A percentile compares a stretch with the other conserved stretches of the same genome.
phyloP scores from a whole-genome alignment of 2,329 filamentous ascomycete species.

The Pseudogymnoascus sp. region DNA sequence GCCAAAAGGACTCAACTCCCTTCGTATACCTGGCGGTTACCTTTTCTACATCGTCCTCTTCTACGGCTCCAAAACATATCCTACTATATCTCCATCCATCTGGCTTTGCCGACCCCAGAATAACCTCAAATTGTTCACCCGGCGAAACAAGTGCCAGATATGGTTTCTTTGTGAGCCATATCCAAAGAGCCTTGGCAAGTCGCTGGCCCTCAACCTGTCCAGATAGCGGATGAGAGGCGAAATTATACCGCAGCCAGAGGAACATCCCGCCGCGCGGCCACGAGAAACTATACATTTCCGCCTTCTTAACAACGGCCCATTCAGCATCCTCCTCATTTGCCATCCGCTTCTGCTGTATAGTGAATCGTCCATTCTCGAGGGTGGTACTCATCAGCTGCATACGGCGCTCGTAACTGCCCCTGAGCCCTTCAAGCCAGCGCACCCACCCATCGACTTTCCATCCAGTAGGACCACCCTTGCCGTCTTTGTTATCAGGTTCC shows the following conservation, averaged over 20 bases:
- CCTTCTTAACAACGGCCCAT: conserved; percentile 71
- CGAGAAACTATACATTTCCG: conserved; percentile 64
- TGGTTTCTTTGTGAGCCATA: conserved; percentile 61
- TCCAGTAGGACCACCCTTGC: conserved; percentile 42
- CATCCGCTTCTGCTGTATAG: conserved; percentile 54
- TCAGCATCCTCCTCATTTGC: conserved; percentile 49
- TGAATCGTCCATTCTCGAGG: conserved; percentile 60
- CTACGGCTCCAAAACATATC: conserved; percentile 78
- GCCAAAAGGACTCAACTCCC: conserved; percentile 69
- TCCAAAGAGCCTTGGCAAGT: conserved; percentile 60
- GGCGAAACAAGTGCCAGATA: conserved; percentile 63
- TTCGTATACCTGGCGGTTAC: conserved; percentile 58
- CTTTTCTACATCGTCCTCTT: conserved; percentile 58
- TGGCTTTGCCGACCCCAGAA: conserved; percentile 46
- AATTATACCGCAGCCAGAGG: conserved; percentile 68
- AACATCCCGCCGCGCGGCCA: conserved; percentile 91
- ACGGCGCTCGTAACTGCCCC: conserved; percentile 74
- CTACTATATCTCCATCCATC: conserved; percentile 66
- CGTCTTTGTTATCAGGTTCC: conserved; percentile 53
- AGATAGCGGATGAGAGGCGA: conserved; percentile 62
- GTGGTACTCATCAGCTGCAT: conserved; percentile 72
- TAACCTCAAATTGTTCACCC: conserved; percentile 67
- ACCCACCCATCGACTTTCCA: conserved; percentile 86
- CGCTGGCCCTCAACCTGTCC: conserved; percentile 43
- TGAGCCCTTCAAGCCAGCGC: conserved; percentile 78